Base-by-base conservation (phyloP, 257 asterid species). In the Plectranthus barbatus region DNA sequence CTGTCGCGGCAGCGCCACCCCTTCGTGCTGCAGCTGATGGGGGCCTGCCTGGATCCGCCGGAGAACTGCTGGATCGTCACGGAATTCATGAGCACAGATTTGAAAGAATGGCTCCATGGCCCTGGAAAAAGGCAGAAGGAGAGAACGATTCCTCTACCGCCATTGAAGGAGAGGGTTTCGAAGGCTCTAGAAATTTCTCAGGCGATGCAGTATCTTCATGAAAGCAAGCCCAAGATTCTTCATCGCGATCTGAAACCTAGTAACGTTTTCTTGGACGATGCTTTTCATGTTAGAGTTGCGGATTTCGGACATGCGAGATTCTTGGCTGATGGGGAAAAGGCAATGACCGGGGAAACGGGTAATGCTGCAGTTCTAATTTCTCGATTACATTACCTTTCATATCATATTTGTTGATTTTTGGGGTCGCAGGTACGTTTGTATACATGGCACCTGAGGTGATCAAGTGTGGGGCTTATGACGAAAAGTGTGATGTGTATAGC, bases 361-460 rank as follows among this genome's bases (percentile, higher is more conserved):
- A 63, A 9, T 0, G 10, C 31, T 2, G 31, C n/a, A n/a, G n/a
- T n/a, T 14, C 17, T 12, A 9, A 46, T 46, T 46, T 46, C 18
- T 12, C 18, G 13, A 18, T 42, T 42, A 42, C 18, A n/a, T 44
- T 44, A 7, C 9, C 1, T 34, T 34, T 34, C 14, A 26, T 26
- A 1, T 26, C 5, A 26, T n/a, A 26, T 2, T 26, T 26, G 31
- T 26, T 26, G 31, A 26, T 26, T 26, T 26, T 26, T 26, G n/a
- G n/a, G 48, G 12, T 46, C 45, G 24, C 64, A 85, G 95, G 95
- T 59, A 86, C 96, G 13, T 88, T 75, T 62, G 86, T 88, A 31
- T 88, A 88, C 68, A 88, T 88, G 96, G 95, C 96, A 14, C 96
- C 95, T 0, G 96, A 88, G 78, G 84, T 88, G 61, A 84, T 86